These are phyloP conservation scores for Diddensiella caesifluorescens DNA, from an alignment of 805 yeast genomes.

Conservation along the genomic window DNA sequence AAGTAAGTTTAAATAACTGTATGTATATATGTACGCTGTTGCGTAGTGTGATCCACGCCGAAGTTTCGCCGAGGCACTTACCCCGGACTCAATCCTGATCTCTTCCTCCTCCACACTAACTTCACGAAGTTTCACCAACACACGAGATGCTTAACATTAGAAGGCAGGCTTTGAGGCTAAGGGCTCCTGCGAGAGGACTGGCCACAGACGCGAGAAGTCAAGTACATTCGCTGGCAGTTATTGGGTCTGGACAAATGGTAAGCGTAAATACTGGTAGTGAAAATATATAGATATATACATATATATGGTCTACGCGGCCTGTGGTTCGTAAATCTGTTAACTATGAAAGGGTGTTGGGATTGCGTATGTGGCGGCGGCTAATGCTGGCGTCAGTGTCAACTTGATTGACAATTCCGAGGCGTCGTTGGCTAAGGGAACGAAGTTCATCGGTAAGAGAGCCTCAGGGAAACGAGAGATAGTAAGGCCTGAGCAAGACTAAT, in stretches of 20 bases:
- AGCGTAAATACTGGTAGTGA: slow-evolving; percentile 7
- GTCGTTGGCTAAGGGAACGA: slow-evolving; percentile 32
- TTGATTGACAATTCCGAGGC: slow-evolving; percentile 32
- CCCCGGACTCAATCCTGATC: too few species aligned
- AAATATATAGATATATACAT: not conserved
- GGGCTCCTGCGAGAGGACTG: too few species aligned
- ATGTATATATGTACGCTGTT: too few species aligned
- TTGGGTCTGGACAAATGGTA: slow-evolving; percentile 43
- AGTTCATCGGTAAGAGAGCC: slow-evolving; percentile 26
- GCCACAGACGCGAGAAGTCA: not conserved
- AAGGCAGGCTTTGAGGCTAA: too few species aligned
- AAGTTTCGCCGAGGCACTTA: too few species aligned
- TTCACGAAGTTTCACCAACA: too few species aligned
- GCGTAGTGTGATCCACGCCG: too few species aligned
- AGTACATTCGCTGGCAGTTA: slow-evolving; percentile 30
- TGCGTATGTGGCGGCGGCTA: slow-evolving; percentile 39
- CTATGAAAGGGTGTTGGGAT: slow-evolving; percentile 36
- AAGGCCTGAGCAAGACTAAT: too few species aligned
- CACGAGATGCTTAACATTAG: too few species aligned
- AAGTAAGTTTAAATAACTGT: too few species aligned
- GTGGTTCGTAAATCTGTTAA: not conserved
- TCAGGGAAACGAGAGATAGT: too few species aligned
- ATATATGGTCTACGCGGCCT: not conserved
- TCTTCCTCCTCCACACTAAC: too few species aligned
- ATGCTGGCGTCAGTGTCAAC: slow-evolving; percentile 34